Percentiles rank a stretch among this genome's conserved stretches.
These are phyloP conservation scores for Verruconis gallopava DNA, from an alignment of 2,329 filamentous ascomycete genomes.

Conservation along the genomic window DNA sequence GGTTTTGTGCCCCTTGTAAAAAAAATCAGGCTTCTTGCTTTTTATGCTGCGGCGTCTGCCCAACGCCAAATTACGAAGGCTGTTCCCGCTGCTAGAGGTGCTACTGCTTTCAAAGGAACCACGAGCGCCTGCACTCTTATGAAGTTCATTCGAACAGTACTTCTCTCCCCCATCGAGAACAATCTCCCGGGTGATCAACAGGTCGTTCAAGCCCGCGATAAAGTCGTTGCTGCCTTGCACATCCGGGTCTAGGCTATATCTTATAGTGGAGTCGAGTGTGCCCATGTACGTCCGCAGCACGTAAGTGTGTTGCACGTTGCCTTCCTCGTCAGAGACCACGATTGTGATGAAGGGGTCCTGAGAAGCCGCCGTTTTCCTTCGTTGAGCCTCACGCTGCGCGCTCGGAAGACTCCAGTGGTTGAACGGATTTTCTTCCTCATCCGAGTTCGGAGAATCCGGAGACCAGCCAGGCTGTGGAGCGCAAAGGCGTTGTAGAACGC, in stretches of 20 bases:
- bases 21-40: background rate
- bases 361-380: conserved; percentile 47
- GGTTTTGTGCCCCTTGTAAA: background rate
- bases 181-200: conserved; percentile 22
- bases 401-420: conserved; percentile 16
- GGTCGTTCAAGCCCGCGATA: conserved; percentile 38
- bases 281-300: conserved; percentile 39
- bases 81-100: background rate
- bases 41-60: background rate
- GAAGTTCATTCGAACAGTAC: background rate
- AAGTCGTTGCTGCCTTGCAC: conserved; percentile 39
- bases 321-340: conserved; percentile 38
- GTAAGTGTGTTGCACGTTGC: conserved; percentile 38
- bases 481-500: conserved; percentile 56
- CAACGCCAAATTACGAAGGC: background rate
- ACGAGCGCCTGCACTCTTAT: background rate
- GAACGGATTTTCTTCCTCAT: conserved; percentile 3
- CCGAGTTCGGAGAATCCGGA: conserved; percentile 8
- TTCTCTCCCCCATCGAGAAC: conserved; percentile 18
- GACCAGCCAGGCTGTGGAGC: conserved; percentile 43
- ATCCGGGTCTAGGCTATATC: conserved; percentile 49
- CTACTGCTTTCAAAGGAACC: background rate
- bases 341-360: conserved; percentile 43
- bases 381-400: conserved; percentile 52
- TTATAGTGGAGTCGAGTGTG: conserved; percentile 42